A percentile compares a stretch with the other conserved stretches of the same genome.
Conservation (phyloP, 2,329 filamentous ascomycete species). For the Diaporthe sp. region DNA sequence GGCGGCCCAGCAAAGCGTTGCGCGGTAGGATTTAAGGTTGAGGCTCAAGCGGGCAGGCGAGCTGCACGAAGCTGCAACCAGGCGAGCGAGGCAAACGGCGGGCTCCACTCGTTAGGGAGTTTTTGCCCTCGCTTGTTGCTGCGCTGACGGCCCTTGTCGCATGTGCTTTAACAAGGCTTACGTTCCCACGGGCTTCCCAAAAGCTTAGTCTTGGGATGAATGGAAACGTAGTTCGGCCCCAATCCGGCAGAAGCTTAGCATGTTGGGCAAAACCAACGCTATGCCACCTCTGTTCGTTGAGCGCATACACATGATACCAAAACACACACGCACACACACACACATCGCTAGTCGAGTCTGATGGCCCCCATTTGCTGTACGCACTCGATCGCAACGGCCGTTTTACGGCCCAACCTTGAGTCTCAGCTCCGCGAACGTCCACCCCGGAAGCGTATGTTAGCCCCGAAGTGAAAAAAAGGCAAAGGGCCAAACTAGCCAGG, state of each 20-base stretch:
- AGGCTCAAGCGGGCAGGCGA: conserved; percentile 31
- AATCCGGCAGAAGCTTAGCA: conserved; percentile 9
- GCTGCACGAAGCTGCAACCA: conserved; percentile 7
- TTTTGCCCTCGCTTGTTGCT: not conserved
- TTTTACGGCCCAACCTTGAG: conserved; percentile 13
- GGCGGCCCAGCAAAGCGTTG: not conserved
- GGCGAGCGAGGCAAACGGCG: not conserved
- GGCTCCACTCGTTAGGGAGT: not conserved
- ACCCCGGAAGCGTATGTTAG: not conserved
- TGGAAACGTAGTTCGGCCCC: not conserved
- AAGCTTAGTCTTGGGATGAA: conserved; percentile 13
- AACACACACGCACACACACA: not conserved
- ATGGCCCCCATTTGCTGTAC: not conserved
- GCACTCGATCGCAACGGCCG: conserved; percentile 1
- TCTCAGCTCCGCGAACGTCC: not conserved
- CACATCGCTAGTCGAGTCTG: no score
- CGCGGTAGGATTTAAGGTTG: conserved; percentile 30
- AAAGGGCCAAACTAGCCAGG: not conserved
- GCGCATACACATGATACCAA: not conserved
- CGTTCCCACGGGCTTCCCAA: conserved; percentile 1
- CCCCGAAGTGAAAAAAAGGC: not conserved
- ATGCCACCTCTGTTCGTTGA: not conserved
- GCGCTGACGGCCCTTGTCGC: not conserved
- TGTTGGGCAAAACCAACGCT: conserved; percentile 1
- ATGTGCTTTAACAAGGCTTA: not conserved